phyloP scores from a whole-genome alignment of 1,139 yeast species.

The Schizosaccharomyces versatilis region DNA sequence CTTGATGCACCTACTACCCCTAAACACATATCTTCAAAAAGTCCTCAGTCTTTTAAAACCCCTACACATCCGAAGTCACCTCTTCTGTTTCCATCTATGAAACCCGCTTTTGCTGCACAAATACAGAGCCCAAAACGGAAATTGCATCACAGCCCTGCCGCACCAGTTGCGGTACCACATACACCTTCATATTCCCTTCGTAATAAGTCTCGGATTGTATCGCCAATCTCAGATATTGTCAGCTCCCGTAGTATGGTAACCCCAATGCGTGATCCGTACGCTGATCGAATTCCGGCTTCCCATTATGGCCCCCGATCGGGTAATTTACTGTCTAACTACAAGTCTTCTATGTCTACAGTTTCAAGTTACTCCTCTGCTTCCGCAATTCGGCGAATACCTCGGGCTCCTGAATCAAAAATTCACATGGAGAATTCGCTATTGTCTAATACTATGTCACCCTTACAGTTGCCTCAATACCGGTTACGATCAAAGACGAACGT shows the following conservation, averaged over 20 bases:
- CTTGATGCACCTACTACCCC: background rate
- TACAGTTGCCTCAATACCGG: too few species aligned
- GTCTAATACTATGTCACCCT: too few species aligned
- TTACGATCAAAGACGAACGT: background rate
- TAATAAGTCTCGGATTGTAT: background rate
- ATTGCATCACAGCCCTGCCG: too few species aligned
- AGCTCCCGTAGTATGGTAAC: background rate
- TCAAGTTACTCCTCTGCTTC: conserved; percentile 1
- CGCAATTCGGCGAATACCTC: background rate
- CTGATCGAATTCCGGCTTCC: too few species aligned
- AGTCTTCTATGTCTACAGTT: background rate
- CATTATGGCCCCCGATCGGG: background rate
- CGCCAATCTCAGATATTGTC: background rate
- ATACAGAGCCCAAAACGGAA: too few species aligned
- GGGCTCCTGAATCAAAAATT: background rate
- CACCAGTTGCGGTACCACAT: too few species aligned
- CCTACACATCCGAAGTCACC: too few species aligned
- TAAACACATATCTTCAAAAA: background rate
- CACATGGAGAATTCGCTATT: background rate
- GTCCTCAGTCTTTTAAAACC: background rate
- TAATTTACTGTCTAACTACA: background rate
- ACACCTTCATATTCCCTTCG: too few species aligned
- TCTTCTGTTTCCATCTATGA: too few species aligned
- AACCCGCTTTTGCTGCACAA: too few species aligned
- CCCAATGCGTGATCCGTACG: background rate